Percentiles rank a stretch among this genome's conserved stretches.
Evolutionary conservation across 495 filamentous ascomycete species (phyloP).

Genomic region (Penicillium riverlandense): DNA sequence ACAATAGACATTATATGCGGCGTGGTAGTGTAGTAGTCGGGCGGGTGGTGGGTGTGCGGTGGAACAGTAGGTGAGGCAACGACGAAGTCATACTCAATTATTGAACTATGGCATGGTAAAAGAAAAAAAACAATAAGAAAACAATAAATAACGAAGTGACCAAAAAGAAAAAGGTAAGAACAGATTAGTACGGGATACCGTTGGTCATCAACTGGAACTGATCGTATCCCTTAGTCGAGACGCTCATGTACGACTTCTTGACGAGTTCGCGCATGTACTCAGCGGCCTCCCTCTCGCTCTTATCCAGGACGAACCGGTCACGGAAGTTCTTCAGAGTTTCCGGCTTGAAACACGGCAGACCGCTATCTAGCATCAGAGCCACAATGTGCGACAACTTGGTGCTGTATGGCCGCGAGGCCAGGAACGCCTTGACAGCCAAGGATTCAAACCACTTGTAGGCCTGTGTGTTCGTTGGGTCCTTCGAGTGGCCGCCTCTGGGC

Average conservation of each 20-base stretch:
- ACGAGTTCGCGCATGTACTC: slow-evolving; percentile 87
- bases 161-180: background rate
- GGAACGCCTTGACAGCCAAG: slow-evolving; percentile 88
- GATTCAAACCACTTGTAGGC: slow-evolving; percentile 95
- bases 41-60: too few relatives aligned
- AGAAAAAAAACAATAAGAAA: too few relatives aligned
- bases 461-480: slow-evolving; percentile 62
- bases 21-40: too few relatives aligned
- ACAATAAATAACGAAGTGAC: too few relatives aligned
- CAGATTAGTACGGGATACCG: slow-evolving; percentile 77
- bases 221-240: slow-evolving; percentile 89
- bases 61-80: too few relatives aligned
- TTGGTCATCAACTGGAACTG: slow-evolving; percentile 96
- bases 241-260: slow-evolving; percentile 79
- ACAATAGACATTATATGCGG: too few relatives aligned
- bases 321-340: slow-evolving; percentile 89
- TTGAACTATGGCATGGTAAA: too few relatives aligned
- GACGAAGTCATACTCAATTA: too few relatives aligned
- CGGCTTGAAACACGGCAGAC: slow-evolving; percentile 96
- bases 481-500: slow-evolving; percentile 23
- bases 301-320: slow-evolving; percentile 89
- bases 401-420: slow-evolving; percentile 79
- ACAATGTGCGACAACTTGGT: slow-evolving; percentile 87
- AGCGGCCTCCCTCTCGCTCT: slow-evolving; percentile 87
- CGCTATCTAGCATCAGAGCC: slow-evolving; percentile 90